These are phyloP conservation scores for Ganoderma meredithae DNA, from an alignment of 1,284 basidiomycete genomes.

Conservation along the genomic window DNA sequence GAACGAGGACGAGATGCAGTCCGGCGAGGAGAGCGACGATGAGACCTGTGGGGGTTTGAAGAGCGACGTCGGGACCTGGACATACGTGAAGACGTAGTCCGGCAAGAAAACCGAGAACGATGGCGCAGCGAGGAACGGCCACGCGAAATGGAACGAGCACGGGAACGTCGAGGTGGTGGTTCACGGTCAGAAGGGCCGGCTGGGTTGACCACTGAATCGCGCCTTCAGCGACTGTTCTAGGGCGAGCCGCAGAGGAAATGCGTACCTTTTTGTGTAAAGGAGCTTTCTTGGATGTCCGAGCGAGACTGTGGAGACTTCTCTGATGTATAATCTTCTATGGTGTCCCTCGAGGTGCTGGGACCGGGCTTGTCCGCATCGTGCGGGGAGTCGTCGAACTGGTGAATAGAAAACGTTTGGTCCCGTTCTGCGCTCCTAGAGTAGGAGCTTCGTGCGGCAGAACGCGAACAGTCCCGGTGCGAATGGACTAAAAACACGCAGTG, in stretches of 20 bases:
- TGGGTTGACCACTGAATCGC: background rate
- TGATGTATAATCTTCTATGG: conserved; percentile 6
- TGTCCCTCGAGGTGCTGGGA: conserved; percentile 14
- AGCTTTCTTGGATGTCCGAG: conserved; percentile 18
- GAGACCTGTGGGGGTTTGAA: background rate
- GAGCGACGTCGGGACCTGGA: background rate
- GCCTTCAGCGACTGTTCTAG: background rate
- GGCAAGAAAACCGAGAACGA: background rate
- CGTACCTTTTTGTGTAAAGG: conserved; percentile 18
- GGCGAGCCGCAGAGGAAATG: background rate
- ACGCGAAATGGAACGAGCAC: background rate
- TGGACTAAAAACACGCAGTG: background rate
- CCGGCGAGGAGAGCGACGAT: background rate
- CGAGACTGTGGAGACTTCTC: conserved; percentile 3
- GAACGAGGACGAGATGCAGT: background rate
- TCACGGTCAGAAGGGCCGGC: background rate
- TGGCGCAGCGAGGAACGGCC: conserved; percentile 1
- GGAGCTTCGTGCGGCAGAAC: background rate
- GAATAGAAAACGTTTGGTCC: background rate
- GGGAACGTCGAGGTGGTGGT: background rate
- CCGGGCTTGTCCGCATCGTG: background rate
- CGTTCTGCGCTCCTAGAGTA: background rate
- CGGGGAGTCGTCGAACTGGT: conserved; percentile 1
- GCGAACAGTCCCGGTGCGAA: background rate
- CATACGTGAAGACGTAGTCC: background rate